Base-by-base conservation (phyloP, 2,329 filamentous ascomycete species). In the Exserohilum rostratum region DNA sequence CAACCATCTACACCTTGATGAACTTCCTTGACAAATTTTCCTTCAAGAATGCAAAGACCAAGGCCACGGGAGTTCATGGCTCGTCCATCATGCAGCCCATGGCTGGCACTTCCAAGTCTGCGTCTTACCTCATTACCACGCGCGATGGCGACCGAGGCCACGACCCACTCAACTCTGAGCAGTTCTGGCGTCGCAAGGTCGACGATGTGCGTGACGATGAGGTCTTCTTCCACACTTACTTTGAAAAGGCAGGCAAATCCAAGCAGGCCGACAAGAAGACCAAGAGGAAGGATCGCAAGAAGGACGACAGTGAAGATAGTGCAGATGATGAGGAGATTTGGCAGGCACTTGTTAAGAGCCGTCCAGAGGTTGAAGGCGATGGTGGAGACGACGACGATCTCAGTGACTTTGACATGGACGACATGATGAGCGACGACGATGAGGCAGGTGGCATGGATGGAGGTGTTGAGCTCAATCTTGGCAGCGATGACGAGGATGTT, bases 161-260 rank as follows among this genome's bases (percentile, higher is more conserved):
- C 72, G 87, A 80, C 17, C 83, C 87, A 2, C 83, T 99, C 75
- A 99, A 99, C 77, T 89, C 89, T 1, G 90, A 96, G 59, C 81
- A 86, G 3, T 99, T 99, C 82, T 96, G 92, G 91, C 88, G 88
- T 68, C 91, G 91, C 84, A 93, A 91, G 78, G 82, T 85, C n/a
- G 88, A 91, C 60, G 88, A 98, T 49, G 89, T 99, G 39, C 87
- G 90, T 3, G 91, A 87, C 0, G 93, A 99, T 62, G 95, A 99
- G 72, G 90, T 92, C 34, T 99, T 99, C 85, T 99, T 99, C 85
- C 95, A 99, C 76, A 88, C 91, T 63, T 99, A 99, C 84, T 99
- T 99, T 78, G 88, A 86, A 52, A 84, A 88, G 71, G 78, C 80
- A 10, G 84, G 81, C 44, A 82, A 81, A 60, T 77, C 80, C 64